These are phyloP conservation scores for Diaporthe humulicola DNA, from an alignment of 2,329 filamentous ascomycete species.

Conservation along the genomic window DNA sequence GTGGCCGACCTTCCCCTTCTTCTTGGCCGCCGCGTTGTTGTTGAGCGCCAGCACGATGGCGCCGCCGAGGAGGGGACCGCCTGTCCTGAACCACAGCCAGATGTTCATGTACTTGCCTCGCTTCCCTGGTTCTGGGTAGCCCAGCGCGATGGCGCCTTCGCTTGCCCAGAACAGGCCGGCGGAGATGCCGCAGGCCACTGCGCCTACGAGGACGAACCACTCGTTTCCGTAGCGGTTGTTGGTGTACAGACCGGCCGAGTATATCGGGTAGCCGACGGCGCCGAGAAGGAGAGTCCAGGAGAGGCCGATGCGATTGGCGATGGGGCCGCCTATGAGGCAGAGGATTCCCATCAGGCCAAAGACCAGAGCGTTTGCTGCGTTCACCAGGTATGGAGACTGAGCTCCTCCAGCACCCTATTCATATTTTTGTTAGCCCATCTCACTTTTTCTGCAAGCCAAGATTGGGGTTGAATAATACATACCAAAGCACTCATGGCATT, in stretches of 20 bases:
- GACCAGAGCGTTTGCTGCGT: conserved; percentile 36
- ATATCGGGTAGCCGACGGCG: conserved; percentile 65
- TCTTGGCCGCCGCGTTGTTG: conserved; percentile 47
- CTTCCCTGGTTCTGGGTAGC: conserved; percentile 73
- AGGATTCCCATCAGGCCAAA: conserved; percentile 34
- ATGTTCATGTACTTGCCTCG: conserved; percentile 69
- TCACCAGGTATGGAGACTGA: conserved; percentile 8
- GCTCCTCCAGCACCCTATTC: conserved; percentile 10
- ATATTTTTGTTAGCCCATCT: neutral
- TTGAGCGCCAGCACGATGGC: conserved; percentile 64
- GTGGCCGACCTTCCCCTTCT: conserved; percentile 52
- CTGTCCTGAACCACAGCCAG: conserved; percentile 57
- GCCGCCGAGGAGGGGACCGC: conserved; percentile 62
- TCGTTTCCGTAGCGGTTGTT: conserved; percentile 74
- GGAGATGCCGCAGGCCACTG: conserved; percentile 71
- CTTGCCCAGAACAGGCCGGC: conserved; percentile 78
- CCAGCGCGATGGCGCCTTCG: conserved; percentile 74
- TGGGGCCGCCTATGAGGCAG: conserved; percentile 24
- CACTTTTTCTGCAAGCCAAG: accelerated
- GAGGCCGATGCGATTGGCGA: conserved; percentile 31
- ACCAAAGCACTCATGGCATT: conserved; percentile 21
- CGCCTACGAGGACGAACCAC: conserved; percentile 75
- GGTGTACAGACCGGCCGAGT: conserved; percentile 73
- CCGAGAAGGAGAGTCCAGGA: conserved; percentile 27
- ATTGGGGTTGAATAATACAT: neutral